Base-by-base conservation (phyloP, 2,329 filamentous ascomycete genomes). In the Fusarium sp. region DNA sequence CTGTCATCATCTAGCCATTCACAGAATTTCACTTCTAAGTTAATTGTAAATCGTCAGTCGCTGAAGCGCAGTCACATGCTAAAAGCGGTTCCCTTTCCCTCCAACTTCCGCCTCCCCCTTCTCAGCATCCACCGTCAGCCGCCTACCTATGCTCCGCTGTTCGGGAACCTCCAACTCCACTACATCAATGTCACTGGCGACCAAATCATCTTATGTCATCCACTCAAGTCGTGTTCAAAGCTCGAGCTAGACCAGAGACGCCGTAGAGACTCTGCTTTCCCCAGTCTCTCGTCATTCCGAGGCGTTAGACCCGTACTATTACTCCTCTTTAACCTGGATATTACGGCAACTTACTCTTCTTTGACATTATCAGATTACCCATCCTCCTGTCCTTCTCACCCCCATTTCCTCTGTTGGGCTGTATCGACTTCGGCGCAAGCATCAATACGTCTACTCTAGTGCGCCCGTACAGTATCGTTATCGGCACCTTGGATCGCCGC, bases 121-220 rank as follows among this genome's bases (percentile, higher is more conserved):
- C 45, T 45, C 14, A 62, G 25, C 56, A 30, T 37, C 34, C 34
- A 37, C 34, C 34, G n/a, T 37, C 34, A 37, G 34, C 34, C 18
- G 34, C 34, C 34, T 25, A 34, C 32, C 27, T 21, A 56, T 57
- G n/a, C 47, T 60, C 34, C 46, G 48, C 63, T 64, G 30, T 63
- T 55, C 66, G 63, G 70, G 59, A 71, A 56, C 59, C 58, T 70
- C 67, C 66, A 73, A 66, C 59, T 71, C 69, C 69, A 73, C 69
- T 63, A 50, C 56, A 71, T 53, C 18, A 41, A 53, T 61, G 71
- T 59, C 59, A 60, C 59, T 55, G 47, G 57, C 48, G 18, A 59
- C 51, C 49, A 55, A 48, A 58, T 48, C 58, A 47, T 53, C 72
- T 75, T 75, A 73, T 74, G 72, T 74, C 72, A 74, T 74, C 72